Conservation (phyloP, 306 rosid species). For the Sindora glabra region DNA sequence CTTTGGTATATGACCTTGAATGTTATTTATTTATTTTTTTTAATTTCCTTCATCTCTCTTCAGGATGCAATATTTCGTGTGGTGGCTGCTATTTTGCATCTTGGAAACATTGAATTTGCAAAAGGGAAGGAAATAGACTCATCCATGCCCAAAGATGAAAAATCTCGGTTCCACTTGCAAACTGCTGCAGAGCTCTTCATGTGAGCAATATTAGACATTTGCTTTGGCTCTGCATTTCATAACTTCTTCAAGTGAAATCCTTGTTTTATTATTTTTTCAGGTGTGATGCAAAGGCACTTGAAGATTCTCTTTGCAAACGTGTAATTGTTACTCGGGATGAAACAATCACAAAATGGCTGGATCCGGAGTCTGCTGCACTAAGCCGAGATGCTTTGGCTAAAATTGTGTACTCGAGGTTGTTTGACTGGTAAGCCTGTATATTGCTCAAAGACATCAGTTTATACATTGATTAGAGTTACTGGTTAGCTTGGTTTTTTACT, state of each 20-base stretch:
- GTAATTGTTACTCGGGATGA: constrained; percentile 96
- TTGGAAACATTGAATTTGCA: constrained; percentile 71
- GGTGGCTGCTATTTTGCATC: constrained; percentile 80
- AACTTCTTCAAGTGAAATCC: constrained; percentile 14
- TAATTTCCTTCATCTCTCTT: background rate
- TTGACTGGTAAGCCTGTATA: constrained; percentile 74
- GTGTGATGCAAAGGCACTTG: constrained; percentile 93
- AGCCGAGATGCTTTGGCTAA: constrained; percentile 99
- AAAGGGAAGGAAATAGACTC: constrained; percentile 88
- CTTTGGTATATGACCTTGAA: no score
- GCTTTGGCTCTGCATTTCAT: constrained; percentile 15
- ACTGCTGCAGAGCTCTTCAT: constrained; percentile 90
- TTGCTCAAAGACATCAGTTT: constrained; percentile 9
- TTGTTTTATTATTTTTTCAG: constrained; percentile 49
- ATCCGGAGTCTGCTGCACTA: constrained; percentile 84
- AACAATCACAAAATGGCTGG: constrained; percentile 83
- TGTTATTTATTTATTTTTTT: background rate
- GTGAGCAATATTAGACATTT: constrained; percentile 36
- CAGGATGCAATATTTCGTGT: constrained; percentile 85
- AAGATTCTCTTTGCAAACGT: constrained; percentile 99
- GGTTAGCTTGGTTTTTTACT: constrained; percentile 10
- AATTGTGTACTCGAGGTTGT: constrained; percentile 83
- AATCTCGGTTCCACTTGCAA: constrained; percentile 74
- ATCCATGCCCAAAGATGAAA: constrained; percentile 82
- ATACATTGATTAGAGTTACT: constrained; percentile 8